phyloP scores from a whole-genome alignment of 2,329 filamentous ascomycete genomes.

The Penicillium nordicum region DNA sequence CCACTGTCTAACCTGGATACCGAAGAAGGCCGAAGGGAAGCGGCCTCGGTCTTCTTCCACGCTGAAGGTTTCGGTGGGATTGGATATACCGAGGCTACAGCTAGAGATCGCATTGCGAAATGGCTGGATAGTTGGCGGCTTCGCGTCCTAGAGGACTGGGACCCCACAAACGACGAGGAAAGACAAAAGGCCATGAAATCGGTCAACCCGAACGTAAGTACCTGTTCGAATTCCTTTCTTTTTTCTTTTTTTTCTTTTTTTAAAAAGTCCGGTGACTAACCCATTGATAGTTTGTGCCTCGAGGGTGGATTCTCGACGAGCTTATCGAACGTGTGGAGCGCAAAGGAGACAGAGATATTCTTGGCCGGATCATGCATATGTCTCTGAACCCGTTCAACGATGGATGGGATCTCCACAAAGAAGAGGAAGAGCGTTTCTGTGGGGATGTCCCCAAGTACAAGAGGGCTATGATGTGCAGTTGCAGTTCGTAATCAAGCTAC shows the following conservation, averaged over 20 bases:
- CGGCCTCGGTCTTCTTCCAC: constrained; percentile 75
- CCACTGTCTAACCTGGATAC: constrained; percentile 62
- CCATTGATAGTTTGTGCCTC: constrained; percentile 65
- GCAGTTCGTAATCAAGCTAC: constrained; percentile 64
- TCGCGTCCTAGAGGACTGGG: constrained; percentile 74
- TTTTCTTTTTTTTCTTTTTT: background rate
- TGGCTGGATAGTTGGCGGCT: constrained; percentile 81
- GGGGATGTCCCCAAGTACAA: constrained; percentile 76
- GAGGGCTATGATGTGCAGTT: constrained; percentile 89
- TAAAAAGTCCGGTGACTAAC: background rate
- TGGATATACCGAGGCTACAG: constrained; percentile 60
- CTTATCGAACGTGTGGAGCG: constrained; percentile 86
- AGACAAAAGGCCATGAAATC: constrained; percentile 72
- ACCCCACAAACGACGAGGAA: constrained; percentile 57
- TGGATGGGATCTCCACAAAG: constrained; percentile 55
- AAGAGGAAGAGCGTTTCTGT: constrained; percentile 78
- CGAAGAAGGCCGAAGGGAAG: constrained; percentile 60
- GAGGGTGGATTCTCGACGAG: constrained; percentile 91
- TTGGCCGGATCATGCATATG: constrained; percentile 78
- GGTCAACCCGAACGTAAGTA: constrained; percentile 72
- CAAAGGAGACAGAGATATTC: constrained; percentile 72
- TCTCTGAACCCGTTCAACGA: constrained; percentile 81
- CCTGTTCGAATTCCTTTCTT: background rate
- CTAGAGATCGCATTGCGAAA: constrained; percentile 62
- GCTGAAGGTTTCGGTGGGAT: constrained; percentile 62